Base-by-base conservation (phyloP, 192 early-diverging fungal genomes). In the Helicostylum pulchrum region DNA sequence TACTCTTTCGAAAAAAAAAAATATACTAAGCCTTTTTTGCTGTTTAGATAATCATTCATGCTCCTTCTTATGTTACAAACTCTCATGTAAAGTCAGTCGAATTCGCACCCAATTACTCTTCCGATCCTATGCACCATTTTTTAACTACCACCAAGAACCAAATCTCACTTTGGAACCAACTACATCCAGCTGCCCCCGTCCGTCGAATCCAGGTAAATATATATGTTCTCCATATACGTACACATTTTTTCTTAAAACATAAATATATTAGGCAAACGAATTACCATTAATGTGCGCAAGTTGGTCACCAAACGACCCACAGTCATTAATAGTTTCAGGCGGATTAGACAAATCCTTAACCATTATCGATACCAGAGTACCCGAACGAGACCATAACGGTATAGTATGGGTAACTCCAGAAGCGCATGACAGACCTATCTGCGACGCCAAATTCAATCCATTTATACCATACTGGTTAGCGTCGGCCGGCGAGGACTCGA, bases 341-440 rank as follows among this genome's bases (percentile, higher is more conserved):
- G 60, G 64, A 12, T 26, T 17, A 7, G 51, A 39, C 11, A 55
- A 42, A 68, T 60, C 52, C 53, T 61, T 62, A 44, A 58, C 44
- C 66, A 74, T 76, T 62, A 76, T 57, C 52, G 79, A 67, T 67
- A 60, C 49, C 64, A 72, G 80, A 69, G 73, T 62, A 62, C 70
- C 65, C 71, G 17, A 9, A 36, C 30, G 32, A 56, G 54, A 56
- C 4, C 66, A 77, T 66, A 70, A 79, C 73, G 17, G 42, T 26
- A 42, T 59, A 21, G 62, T 47, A 2, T 70, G 68, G 68, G 47
- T 17, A 5, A 26, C 56, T 7, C 23, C 7, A 20, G 11, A 64
- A 23, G 58, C 57, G 6, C 70, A 65, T 49, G 42, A 42, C n/a
- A 17, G 51, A 10, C 45, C 58, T 3, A 61, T 72, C 1, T 23